These are phyloP conservation scores for Coffea canephora DNA, from an alignment of 257 asterid species.

Conservation along the genomic window DNA sequence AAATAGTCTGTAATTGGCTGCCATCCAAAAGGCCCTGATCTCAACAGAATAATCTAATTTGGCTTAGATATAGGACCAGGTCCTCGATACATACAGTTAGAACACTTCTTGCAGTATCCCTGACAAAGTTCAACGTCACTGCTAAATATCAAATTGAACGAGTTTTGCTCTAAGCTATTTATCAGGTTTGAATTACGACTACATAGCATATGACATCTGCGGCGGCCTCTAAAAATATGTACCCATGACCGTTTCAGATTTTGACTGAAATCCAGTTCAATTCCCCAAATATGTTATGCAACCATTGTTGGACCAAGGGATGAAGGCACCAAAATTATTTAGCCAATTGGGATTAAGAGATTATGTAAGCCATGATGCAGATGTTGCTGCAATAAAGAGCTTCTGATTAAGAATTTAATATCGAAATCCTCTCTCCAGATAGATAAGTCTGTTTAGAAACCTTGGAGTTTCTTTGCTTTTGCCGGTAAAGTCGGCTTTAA, in stretches of 20 bases:
- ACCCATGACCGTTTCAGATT: background rate
- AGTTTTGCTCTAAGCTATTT: background rate
- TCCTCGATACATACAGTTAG: too few species aligned
- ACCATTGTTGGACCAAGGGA: background rate
- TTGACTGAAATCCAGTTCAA: background rate
- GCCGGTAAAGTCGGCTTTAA: constrained; percentile 8
- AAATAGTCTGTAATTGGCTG: background rate
- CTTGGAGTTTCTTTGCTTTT: background rate
- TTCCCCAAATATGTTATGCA: too few species aligned
- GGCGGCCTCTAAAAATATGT: background rate
- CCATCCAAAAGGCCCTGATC: too few species aligned
- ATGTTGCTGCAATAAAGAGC: background rate
- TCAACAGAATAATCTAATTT: too few species aligned
- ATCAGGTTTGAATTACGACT: background rate
- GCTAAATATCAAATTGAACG: background rate
- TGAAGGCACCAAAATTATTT: background rate
- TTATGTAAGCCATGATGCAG: background rate
- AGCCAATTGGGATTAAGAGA: background rate
- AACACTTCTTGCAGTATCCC: too few species aligned
- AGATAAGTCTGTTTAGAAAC: background rate
- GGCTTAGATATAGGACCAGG: too few species aligned
- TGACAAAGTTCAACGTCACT: too few species aligned
- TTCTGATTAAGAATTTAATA: background rate
- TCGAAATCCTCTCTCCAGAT: background rate
- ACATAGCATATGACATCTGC: background rate